Percentiles rank a stretch among this genome's conserved stretches.
phyloP scores from a whole-genome alignment of 129 eudicot species.

The Pseudognaphalium luteoalbum region DNA sequence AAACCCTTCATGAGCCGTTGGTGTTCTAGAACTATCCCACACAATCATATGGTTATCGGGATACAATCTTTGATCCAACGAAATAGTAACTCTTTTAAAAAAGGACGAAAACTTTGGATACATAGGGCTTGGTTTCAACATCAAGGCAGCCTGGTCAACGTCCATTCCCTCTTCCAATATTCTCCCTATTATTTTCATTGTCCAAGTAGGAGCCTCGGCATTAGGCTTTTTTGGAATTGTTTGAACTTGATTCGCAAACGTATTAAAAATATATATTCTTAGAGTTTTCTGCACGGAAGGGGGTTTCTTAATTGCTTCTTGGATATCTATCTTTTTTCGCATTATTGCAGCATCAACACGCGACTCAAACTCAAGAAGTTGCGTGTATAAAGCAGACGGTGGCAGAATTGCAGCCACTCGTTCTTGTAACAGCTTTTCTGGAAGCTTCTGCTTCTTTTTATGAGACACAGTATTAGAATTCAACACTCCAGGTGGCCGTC shows the following conservation, averaged over 20 bases:
- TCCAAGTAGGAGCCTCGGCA: conserved; percentile 86
- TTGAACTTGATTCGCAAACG: conserved; percentile 77
- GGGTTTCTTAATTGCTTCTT: conserved; percentile 78
- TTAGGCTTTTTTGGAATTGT: conserved; percentile 72
- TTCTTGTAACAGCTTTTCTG: conserved; percentile 69
- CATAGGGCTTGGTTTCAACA: conserved; percentile 57
- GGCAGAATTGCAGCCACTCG: conserved; percentile 86
- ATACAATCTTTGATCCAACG: conserved; percentile 78
- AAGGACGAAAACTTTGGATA: conserved; percentile 90
- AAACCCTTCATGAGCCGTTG: conserved; percentile 90
- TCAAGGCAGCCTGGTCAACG: conserved; percentile 75
- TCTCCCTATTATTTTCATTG: conserved; percentile 83
- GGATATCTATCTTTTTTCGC: conserved; percentile 84
- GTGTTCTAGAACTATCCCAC: conserved; percentile 85
- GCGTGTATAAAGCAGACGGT: conserved; percentile 78
- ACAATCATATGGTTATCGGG: conserved; percentile 82
- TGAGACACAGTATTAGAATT: conserved; percentile 43
- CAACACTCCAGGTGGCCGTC: conserved; percentile 64
- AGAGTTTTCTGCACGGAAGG: conserved; percentile 81
- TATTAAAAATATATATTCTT: conserved; percentile 83
- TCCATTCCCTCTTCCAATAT: conserved; percentile 92
- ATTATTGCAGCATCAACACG: conserved; percentile 83
- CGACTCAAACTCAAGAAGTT: conserved; percentile 92
- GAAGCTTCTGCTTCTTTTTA: conserved; percentile 76
- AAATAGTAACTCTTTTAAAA: conserved; percentile 69